Evolutionary conservation across 257 asterid species (phyloP).

Genomic region (Solanum dulcamara): DNA sequence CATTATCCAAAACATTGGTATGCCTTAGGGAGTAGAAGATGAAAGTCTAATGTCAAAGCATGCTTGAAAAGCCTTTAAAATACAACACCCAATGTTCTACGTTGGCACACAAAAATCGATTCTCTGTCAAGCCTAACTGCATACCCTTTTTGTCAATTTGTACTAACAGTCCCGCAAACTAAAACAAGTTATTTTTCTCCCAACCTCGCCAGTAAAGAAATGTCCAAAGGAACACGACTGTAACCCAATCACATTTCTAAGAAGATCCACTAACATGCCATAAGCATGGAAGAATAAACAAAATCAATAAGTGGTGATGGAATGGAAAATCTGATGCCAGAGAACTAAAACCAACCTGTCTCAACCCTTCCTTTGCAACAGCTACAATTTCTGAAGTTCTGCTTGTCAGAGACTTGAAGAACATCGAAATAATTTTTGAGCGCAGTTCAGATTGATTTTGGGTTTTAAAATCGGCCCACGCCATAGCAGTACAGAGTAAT

Average conservation of each 20-base stretch:
- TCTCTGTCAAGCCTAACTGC: background rate
- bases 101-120: background rate
- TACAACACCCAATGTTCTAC: background rate
- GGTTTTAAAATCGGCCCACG: slow-evolving; percentile 98
- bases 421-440: slow-evolving; percentile 90
- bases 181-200: background rate
- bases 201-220: background rate
- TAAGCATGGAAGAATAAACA: background rate
- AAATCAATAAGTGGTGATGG: background rate
- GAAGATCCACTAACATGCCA: background rate
- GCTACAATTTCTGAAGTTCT: slow-evolving; percentile 85
- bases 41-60: background rate
- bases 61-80: background rate
- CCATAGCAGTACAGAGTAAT: slow-evolving; percentile 98
- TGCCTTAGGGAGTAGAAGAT: background rate
- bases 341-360: slow-evolving; percentile 55
- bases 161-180: background rate
- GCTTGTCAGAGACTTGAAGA: slow-evolving; percentile 95
- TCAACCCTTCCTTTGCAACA: slow-evolving; percentile 97
- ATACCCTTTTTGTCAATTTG: background rate
- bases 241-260: background rate
- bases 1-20: background rate
- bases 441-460: slow-evolving; percentile 93
- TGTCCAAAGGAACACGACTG: background rate
- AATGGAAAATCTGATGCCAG: background rate